A percentile compares a stretch with the other conserved stretches of the same genome.
These are phyloP conservation scores for Mychonastes homosphaera DNA, from an alignment of 139 green algal species.

Conservation along the genomic window DNA sequence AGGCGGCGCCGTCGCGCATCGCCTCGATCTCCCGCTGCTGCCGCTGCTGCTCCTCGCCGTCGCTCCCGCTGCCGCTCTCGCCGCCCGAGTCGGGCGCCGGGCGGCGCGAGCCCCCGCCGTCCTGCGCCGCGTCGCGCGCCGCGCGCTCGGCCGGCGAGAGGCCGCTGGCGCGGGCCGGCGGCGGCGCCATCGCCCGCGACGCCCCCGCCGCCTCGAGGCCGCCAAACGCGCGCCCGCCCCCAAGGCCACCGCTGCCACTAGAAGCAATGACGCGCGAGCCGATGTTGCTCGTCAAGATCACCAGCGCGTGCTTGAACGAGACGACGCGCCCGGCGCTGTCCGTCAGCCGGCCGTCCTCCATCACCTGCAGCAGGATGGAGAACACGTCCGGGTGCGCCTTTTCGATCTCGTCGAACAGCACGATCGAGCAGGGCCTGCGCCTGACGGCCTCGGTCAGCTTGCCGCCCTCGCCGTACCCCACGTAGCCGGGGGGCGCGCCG, in stretches of 20 bases:
- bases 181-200: not conserved
- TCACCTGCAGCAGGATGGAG: slow-evolving; percentile 92
- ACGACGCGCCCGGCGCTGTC: slow-evolving; percentile 77
- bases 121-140: not conserved
- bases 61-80: no score
- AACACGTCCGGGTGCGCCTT: slow-evolving; percentile 99
- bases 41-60: no score
- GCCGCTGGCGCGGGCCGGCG: not conserved
- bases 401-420: slow-evolving; percentile 98
- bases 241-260: not conserved
- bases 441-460: slow-evolving; percentile 92
- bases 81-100: no score
- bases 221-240: slow-evolving; percentile 1
- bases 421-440: slow-evolving; percentile 66
- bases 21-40: slow-evolving; percentile 14
- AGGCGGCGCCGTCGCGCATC: slow-evolving; percentile 6
- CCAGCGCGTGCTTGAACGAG: slow-evolving; percentile 85
- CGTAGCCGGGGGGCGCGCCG: slow-evolving; percentile 88
- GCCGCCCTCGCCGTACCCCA: slow-evolving; percentile 94
- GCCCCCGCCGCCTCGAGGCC: not conserved
- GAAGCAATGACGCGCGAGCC: slow-evolving; percentile 63
- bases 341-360: slow-evolving; percentile 91
- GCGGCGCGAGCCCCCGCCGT: not conserved
- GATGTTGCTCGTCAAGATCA: slow-evolving; percentile 92
- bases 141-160: no score